phyloP scores from a whole-genome alignment of 805 yeast species.

The Saccharomycopsis fodiens region DNA sequence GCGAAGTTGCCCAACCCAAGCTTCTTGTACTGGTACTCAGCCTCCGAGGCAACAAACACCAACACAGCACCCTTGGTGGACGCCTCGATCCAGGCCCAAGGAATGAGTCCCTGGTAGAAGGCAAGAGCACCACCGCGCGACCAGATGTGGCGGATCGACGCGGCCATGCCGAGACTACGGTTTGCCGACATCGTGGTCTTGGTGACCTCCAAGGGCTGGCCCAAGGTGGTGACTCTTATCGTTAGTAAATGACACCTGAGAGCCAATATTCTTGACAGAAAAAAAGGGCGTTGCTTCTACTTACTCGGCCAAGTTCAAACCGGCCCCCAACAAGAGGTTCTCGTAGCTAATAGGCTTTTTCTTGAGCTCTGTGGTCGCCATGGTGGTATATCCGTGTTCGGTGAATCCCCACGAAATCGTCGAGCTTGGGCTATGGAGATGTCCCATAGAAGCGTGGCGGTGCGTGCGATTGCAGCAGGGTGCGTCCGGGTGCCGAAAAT shows the following conservation, averaged over 20 bases:
- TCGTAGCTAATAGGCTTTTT: conserved; percentile 85
- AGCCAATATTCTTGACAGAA: too few relatives aligned
- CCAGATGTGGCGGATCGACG: conserved; percentile 74
- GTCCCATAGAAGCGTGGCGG: background rate
- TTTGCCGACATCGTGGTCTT: conserved; percentile 99
- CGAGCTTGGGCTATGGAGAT: background rate
- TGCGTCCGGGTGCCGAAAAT: too few relatives aligned
- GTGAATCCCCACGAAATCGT: background rate
- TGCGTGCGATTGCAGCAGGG: background rate
- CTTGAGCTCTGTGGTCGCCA: conserved; percentile 34
- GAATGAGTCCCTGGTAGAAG: conserved; percentile 94
- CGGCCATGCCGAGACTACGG: conserved; percentile 58
- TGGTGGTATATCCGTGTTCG: background rate
- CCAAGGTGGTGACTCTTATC: conserved; percentile 70
- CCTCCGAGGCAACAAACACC: conserved; percentile 85
- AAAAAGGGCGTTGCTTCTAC: conserved; percentile 17
- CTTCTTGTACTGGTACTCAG: conserved; percentile 66
- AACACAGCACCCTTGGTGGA: conserved; percentile 98
- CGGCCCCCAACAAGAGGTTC: conserved; percentile 90
- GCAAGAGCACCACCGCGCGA: conserved; percentile 89
- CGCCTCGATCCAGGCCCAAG: conserved; percentile 99
- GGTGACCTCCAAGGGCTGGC: conserved; percentile 93
- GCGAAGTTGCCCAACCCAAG: conserved; percentile 65
- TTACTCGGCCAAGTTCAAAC: conserved; percentile 76
- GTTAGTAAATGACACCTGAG: conserved; percentile 12